phyloP scores from a whole-genome alignment of 352 stramenopile genomes.

The Phytophthora sansomeana region DNA sequence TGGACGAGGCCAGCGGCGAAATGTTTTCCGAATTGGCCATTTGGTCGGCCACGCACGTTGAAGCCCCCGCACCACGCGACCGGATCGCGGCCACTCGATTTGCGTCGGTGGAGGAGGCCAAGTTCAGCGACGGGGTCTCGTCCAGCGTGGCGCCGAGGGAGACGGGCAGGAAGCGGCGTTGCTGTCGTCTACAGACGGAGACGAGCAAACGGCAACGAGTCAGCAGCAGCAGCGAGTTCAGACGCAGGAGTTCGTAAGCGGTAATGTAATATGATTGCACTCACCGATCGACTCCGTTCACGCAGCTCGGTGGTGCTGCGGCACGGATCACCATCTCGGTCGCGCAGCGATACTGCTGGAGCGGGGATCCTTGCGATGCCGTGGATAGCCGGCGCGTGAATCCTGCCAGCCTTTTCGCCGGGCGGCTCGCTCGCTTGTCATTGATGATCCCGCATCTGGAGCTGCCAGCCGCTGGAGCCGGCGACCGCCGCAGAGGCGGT shows the following conservation, averaged over 20 bases:
- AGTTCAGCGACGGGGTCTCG: slow-evolving; percentile 30
- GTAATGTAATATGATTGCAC: slow-evolving; percentile 9
- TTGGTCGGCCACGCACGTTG: slow-evolving; percentile 2
- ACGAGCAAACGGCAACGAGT: slow-evolving; percentile 27
- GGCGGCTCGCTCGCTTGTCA: no score
- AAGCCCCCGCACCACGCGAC: background rate
- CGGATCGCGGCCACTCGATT: slow-evolving; percentile 31
- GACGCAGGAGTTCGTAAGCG: no score
- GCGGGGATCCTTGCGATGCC: slow-evolving; percentile 14
- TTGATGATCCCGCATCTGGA: no score
- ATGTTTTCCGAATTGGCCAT: slow-evolving; percentile 25
- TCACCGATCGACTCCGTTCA: background rate
- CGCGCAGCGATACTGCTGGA: slow-evolving; percentile 12
- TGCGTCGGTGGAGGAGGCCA: slow-evolving; percentile 22
- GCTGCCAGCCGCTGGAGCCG: no score
- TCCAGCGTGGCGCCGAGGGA: slow-evolving; percentile 19
- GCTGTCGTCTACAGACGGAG: slow-evolving; percentile 16
- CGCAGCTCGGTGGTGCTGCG: background rate
- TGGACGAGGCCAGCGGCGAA: slow-evolving; percentile 36
- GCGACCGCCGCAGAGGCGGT: no score
- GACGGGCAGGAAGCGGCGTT: slow-evolving; percentile 28
- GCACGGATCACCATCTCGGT: background rate
- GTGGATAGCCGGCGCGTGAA: slow-evolving; percentile 16
- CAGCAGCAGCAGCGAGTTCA: slow-evolving; percentile 18
- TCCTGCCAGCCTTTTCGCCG: slow-evolving; percentile 24